Conservation (phyloP, 257 asterid genomes). For the Marsdenia floribunda region DNA sequence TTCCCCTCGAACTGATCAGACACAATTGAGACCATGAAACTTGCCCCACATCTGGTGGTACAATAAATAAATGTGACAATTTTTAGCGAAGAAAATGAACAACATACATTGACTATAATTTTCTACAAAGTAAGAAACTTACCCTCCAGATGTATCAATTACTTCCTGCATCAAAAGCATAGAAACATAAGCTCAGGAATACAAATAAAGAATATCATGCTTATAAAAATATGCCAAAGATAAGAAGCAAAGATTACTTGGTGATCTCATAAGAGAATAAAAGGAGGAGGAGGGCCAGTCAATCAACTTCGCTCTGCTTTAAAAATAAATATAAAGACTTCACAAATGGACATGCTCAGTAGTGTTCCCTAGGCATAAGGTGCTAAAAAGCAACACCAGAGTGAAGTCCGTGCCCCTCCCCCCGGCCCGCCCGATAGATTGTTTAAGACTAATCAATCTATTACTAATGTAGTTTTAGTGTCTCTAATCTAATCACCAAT, state of each 20-base stretch:
- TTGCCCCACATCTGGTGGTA: slow-evolving; percentile 70
- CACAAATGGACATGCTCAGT: not conserved
- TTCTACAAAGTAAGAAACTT: slow-evolving; percentile 23
- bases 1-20: slow-evolving; percentile 79
- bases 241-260: not conserved
- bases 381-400: too few relatives aligned
- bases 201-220: not conserved
- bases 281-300: not conserved
- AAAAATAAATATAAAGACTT: not conserved
- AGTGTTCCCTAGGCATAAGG: too few relatives aligned
- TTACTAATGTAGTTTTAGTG: too few relatives aligned
- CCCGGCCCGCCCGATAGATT: too few relatives aligned
- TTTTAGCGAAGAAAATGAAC: slow-evolving; percentile 4
- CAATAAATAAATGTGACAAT: not conserved
- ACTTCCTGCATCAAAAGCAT: slow-evolving; percentile 50
- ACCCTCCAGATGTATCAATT: slow-evolving; percentile 84
- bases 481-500: too few relatives aligned
- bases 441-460: too few relatives aligned
- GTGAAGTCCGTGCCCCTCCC: too few relatives aligned
- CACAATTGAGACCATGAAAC: slow-evolving; percentile 62
- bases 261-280: not conserved
- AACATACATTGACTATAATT: not conserved
- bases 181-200: not conserved
- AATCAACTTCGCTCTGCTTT: not conserved
- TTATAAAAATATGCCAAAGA: not conserved